These are phyloP conservation scores for Cordyceps sp. DNA, from an alignment of 2,329 filamentous ascomycete genomes.

Conservation along the genomic window DNA sequence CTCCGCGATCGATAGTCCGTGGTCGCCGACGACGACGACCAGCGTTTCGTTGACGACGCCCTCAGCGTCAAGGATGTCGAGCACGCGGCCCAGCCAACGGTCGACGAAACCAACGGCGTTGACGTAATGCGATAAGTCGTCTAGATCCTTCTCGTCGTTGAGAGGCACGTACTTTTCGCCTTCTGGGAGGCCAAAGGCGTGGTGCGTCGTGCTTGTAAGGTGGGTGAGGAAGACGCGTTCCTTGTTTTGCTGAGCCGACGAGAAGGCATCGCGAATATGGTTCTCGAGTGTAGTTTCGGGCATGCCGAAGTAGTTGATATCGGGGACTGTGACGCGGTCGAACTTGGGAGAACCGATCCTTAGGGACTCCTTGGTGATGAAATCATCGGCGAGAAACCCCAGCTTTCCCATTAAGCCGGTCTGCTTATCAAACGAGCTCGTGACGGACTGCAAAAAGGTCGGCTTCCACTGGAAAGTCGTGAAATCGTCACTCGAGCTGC, in stretches of 20 bases:
- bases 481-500: not conserved
- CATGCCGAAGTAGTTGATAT: conserved; percentile 18
- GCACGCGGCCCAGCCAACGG: conserved; percentile 15
- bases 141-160: conserved; percentile 7
- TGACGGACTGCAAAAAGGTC: conserved; percentile 15
- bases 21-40: conserved; percentile 15
- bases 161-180: conserved; percentile 11
- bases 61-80: conserved; percentile 13
- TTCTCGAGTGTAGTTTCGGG: conserved; percentile 13
- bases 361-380: conserved; percentile 13
- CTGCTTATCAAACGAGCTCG: conserved; percentile 16
- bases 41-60: conserved; percentile 15
- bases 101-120: conserved; percentile 16
- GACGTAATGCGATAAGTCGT: conserved; percentile 15
- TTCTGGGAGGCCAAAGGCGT: conserved; percentile 14
- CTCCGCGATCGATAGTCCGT: conserved; percentile 15
- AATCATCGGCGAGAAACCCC: conserved; percentile 11
- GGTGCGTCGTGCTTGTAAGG: conserved; percentile 18
- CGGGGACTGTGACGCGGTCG: conserved; percentile 9
- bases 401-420: conserved; percentile 12
- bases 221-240: conserved; percentile 17
- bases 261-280: conserved; percentile 14
- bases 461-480: conserved; percentile 13
- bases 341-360: conserved; percentile 11
- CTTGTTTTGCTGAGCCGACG: conserved; percentile 11